phyloP scores from a whole-genome alignment of 495 filamentous ascomycete species.

The Talaromyces proteolyticus region DNA sequence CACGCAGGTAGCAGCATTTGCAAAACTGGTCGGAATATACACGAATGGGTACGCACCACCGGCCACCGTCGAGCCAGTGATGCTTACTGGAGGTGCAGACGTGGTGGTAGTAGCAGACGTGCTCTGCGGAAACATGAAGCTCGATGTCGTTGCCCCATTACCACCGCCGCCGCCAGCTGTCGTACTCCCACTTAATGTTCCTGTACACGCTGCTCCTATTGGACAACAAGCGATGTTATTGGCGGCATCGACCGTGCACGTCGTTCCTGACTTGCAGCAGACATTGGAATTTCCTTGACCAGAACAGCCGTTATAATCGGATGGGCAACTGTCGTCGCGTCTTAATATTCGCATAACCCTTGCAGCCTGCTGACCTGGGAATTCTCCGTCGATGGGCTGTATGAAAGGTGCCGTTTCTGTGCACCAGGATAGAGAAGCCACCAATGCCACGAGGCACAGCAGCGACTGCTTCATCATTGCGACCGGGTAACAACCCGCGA shows the following conservation, averaged over 20 bases:
- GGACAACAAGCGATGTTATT: conserved; percentile 64
- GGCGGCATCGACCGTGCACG: conserved; percentile 52
- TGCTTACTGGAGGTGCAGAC: conserved; percentile 23
- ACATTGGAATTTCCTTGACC: conserved; percentile 41
- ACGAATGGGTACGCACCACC: conserved; percentile 55
- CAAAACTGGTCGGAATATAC: conserved; percentile 59
- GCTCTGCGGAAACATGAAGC: conserved; percentile 30
- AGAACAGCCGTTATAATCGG: conserved; percentile 44
- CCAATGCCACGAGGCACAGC: not conserved
- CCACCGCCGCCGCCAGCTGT: conserved; percentile 10
- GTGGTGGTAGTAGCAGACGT: conserved; percentile 23
- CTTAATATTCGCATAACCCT: conserved; percentile 14
- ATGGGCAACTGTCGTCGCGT: conserved; percentile 43
- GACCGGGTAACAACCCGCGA: conserved; percentile 2
- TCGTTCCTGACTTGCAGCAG: conserved; percentile 49
- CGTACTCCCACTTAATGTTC: conserved; percentile 37
- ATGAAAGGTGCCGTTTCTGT: conserved; percentile 2
- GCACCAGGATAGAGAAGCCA: conserved; percentile 2
- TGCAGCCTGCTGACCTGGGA: not conserved
- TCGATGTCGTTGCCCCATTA: conserved; percentile 12
- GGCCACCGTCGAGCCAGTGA: conserved; percentile 36
- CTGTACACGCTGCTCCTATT: conserved; percentile 54
- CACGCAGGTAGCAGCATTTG: conserved; percentile 56
- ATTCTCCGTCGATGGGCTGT: not conserved
- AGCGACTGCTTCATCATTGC: conserved; percentile 1